A percentile compares a stretch with the other conserved stretches of the same genome.
phyloP scores from a whole-genome alignment of 2,329 filamentous ascomycete genomes.

The Cladosporium cucumerinum region DNA sequence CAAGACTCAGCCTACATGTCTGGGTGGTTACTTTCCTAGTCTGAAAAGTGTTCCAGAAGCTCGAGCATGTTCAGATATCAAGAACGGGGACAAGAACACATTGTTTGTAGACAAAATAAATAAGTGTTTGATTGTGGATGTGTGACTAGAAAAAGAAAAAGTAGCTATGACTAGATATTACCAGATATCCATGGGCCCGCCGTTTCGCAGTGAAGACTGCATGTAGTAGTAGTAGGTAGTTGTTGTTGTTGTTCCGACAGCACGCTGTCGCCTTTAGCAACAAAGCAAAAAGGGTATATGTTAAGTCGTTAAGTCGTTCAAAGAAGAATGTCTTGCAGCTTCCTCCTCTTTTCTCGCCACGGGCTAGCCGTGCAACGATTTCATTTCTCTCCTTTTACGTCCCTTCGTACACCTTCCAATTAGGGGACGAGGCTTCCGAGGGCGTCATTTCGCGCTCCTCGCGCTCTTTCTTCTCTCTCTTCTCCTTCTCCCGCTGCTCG shows the following conservation, averaged over 20 bases:
- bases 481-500: slow-evolving; percentile 4
- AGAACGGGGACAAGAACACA: neutral
- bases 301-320: slow-evolving; percentile 11
- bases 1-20: neutral
- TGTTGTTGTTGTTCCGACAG: neutral
- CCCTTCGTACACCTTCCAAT: slow-evolving; percentile 17
- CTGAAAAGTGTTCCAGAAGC: neutral
- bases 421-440: slow-evolving; percentile 3
- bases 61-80: neutral
- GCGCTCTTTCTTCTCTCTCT: neutral
- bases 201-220: slow-evolving; percentile 7
- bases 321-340: neutral
- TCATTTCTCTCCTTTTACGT: neutral
- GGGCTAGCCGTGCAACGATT: slow-evolving; percentile 4
- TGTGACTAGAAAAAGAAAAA: neutral
- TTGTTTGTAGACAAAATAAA: neutral
- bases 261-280: slow-evolving; percentile 10
- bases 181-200: slow-evolving; percentile 11
- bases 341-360: slow-evolving; percentile 2
- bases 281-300: slow-evolving; percentile 8
- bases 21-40: neutral
- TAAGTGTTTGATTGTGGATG: neutral
- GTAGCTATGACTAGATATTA: slow-evolving; percentile 17
- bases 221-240: neutral
- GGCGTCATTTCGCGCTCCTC: slow-evolving; percentile 8